Percentiles rank a stretch among this genome's conserved stretches.
Conservation (phyloP, 768 basidiomycete species). For the Paxillus rubicundulus region DNA sequence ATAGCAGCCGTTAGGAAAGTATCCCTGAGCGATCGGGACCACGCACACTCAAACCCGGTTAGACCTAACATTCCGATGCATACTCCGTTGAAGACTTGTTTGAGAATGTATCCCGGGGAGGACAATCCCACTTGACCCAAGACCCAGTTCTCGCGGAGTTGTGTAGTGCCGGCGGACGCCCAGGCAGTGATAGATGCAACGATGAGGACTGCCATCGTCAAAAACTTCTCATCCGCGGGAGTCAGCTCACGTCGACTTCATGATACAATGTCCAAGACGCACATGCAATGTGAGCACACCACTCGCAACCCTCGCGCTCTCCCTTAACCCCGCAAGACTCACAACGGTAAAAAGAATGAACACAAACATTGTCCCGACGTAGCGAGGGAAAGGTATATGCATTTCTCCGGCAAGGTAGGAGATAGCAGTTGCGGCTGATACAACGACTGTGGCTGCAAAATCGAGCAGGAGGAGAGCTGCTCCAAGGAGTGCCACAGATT, state of each 20-base stretch:
- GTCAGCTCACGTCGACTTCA: background rate
- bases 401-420: conserved; percentile 68
- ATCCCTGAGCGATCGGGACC: background rate
- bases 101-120: conserved; percentile 34
- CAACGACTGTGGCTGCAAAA: conserved; percentile 64
- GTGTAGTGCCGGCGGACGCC: conserved; percentile 45
- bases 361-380: conserved; percentile 52
- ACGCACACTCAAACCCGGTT: conserved; percentile 66
- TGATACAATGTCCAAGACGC: conserved; percentile 13
- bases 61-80: conserved; percentile 72
- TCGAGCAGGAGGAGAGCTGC: conserved; percentile 70
- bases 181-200: conserved; percentile 50
- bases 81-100: conserved; percentile 60
- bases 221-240: conserved; percentile 34
- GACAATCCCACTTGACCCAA: conserved; percentile 28
- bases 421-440: conserved; percentile 71
- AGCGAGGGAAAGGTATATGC: conserved; percentile 51
- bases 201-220: conserved; percentile 55
- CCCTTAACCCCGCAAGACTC: conserved; percentile 57
- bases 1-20: background rate
- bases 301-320: conserved; percentile 61
- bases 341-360: conserved; percentile 52
- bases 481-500: conserved; percentile 59
- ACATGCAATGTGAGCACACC: conserved; percentile 61
- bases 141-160: conserved; percentile 57